phyloP scores from a whole-genome alignment of 495 filamentous ascomycete species.

The Aspergillus indologenus region DNA sequence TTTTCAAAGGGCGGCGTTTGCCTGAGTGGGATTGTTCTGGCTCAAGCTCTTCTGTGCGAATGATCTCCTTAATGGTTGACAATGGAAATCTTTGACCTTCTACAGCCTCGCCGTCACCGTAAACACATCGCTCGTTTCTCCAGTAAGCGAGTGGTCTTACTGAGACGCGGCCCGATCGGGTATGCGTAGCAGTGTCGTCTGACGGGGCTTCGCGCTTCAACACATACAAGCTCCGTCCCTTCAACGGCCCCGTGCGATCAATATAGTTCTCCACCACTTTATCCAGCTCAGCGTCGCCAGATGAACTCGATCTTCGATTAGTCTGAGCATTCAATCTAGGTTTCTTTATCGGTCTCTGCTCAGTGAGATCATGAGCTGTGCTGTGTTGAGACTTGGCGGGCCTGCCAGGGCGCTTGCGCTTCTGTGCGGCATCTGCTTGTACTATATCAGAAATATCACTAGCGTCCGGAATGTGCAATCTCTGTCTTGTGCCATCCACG shows the following conservation, averaged over 20 bases:
- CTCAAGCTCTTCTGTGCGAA: constrained; percentile 65
- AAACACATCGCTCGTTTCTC: constrained; percentile 77
- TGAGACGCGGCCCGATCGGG: constrained; percentile 54
- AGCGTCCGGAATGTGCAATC: constrained; percentile 11
- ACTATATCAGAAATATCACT: constrained; percentile 12
- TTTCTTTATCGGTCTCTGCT: constrained; percentile 37
- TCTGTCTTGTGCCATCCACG: constrained; percentile 13
- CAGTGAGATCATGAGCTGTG: constrained; percentile 21
- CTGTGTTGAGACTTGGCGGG: constrained; percentile 29
- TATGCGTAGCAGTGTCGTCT: constrained; percentile 45
- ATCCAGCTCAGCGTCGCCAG: constrained; percentile 35
- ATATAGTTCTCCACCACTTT: constrained; percentile 42
- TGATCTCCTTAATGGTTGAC: constrained; percentile 67
- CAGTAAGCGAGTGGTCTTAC: constrained; percentile 82
- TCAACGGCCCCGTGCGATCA: constrained; percentile 44
- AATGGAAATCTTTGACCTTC: constrained; percentile 55
- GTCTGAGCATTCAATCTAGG: constrained; percentile 25
- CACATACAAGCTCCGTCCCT: constrained; percentile 63
- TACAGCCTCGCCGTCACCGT: constrained; percentile 54
- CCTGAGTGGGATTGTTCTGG: constrained; percentile 35
- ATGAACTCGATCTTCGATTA: constrained; percentile 9
- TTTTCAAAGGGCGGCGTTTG: constrained; percentile 32
- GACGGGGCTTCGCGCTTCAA: constrained; percentile 65
- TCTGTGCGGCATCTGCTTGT: constrained; percentile 17
- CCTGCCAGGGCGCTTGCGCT: constrained; percentile 33